Percentiles rank a stretch among this genome's conserved stretches.
phyloP scores from a whole-genome alignment of 2,329 filamentous ascomycete species.

The Aschersonia sp. region DNA sequence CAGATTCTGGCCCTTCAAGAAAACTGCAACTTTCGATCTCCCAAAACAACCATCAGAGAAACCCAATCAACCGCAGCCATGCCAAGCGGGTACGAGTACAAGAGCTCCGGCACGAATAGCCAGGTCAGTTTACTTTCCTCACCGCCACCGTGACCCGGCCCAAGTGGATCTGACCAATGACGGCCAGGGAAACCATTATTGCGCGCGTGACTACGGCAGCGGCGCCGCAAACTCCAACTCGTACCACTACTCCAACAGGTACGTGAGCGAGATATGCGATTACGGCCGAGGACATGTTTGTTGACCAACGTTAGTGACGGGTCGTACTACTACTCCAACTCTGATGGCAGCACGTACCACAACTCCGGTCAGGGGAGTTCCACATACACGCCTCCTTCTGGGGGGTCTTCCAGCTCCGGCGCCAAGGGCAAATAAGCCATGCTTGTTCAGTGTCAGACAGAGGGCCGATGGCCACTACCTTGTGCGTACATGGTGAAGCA shows the following conservation, averaged over 20 bases:
- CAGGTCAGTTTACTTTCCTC: conserved; percentile 26
- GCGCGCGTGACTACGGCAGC: conserved; percentile 47
- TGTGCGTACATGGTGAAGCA: not conserved
- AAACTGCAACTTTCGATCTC: not conserved
- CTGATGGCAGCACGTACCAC: conserved; percentile 15
- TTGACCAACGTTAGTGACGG: conserved; percentile 26
- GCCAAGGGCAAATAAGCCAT: conserved; percentile 1
- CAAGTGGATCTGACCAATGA: not conserved
- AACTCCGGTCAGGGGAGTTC: conserved; percentile 43
- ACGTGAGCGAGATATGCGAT: conserved; percentile 8
- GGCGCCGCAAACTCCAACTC: conserved; percentile 39
- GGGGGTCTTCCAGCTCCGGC: not conserved
- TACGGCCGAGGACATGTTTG: too few relatives aligned
- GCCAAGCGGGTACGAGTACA: conserved; percentile 23
- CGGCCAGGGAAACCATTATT: conserved; percentile 49
- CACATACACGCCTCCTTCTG: conserved; percentile 37
- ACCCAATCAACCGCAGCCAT: conserved; percentile 2
- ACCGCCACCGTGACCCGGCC: too few relatives aligned
- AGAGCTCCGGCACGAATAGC: conserved; percentile 45
- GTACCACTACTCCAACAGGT: conserved; percentile 56
- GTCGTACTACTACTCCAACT: conserved; percentile 61
- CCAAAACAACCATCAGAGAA: not conserved
- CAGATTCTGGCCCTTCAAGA: too few relatives aligned
- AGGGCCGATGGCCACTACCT: too few relatives aligned
- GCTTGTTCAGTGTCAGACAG: not conserved